Conservation (phyloP, 352 stramenopile genomes). For the Phytophthora fragariae region DNA sequence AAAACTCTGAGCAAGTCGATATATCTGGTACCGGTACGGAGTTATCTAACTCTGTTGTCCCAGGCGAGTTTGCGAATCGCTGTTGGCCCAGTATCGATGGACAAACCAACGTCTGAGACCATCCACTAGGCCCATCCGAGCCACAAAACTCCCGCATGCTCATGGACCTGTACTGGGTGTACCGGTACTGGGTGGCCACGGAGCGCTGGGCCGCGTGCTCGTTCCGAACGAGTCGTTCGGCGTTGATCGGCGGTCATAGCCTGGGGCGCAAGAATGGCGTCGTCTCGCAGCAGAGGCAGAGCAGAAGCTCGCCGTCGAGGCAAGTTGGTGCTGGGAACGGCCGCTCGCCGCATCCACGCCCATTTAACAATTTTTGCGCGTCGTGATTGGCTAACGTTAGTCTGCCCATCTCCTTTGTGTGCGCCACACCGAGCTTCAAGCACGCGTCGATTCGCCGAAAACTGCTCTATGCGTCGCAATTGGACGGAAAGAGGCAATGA, state of each 20-base stretch:
- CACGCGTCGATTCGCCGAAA: conserved; percentile 17
- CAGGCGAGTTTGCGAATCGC: too few relatives aligned
- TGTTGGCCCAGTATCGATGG: too few relatives aligned
- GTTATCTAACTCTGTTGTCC: too few relatives aligned
- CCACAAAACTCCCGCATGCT: too few relatives aligned
- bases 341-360: conserved; percentile 10
- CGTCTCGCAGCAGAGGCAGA: conserved; percentile 9
- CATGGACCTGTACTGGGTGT: too few relatives aligned
- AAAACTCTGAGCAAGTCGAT: too few relatives aligned
- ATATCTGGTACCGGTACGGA: too few relatives aligned
- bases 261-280: conserved; percentile 12
- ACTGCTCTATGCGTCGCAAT: not conserved
- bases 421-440: conserved; percentile 21
- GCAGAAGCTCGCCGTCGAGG: conserved; percentile 27
- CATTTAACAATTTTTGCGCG: conserved; percentile 32
- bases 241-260: conserved; percentile 31
- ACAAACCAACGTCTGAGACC: too few relatives aligned
- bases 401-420: conserved; percentile 3
- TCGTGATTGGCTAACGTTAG: conserved; percentile 9
- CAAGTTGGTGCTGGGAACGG: conserved; percentile 13
- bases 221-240: too few relatives aligned
- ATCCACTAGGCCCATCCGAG: too few relatives aligned
- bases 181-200: too few relatives aligned
- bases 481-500: conserved; percentile 16
- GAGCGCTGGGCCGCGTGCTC: conserved; percentile 2